A percentile compares a stretch with the other conserved stretches of the same genome.
These are phyloP conservation scores for Cryptococcus sp. DNA, from an alignment of 1,284 basidiomycete species.

Conservation along the genomic window DNA sequence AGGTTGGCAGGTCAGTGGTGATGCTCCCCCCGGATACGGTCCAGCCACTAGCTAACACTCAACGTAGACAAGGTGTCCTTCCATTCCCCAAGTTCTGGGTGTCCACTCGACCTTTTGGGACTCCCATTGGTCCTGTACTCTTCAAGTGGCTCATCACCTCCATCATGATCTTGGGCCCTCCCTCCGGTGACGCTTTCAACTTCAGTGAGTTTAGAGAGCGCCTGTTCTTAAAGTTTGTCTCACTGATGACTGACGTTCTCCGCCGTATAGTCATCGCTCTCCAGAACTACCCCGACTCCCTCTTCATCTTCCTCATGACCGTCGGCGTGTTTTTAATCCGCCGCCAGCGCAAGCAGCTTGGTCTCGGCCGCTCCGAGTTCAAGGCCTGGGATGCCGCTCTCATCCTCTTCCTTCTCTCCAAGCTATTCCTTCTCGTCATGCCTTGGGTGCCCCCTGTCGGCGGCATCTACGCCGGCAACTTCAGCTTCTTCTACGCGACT, in stretches of 20 bases:
- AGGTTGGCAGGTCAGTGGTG: slow-evolving; percentile 35
- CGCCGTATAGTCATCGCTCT: slow-evolving; percentile 37
- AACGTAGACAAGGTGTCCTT: slow-evolving; percentile 38
- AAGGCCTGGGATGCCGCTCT: slow-evolving; percentile 50
- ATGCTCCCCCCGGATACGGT: no score
- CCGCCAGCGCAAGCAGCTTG: slow-evolving; percentile 45
- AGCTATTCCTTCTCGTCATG: slow-evolving; percentile 54
- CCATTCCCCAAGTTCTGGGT: slow-evolving; percentile 44
- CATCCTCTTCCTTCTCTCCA: slow-evolving; percentile 49
- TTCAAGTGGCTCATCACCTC: slow-evolving; percentile 55
- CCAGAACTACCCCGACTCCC: slow-evolving; percentile 50
- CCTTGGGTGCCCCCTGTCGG: slow-evolving; percentile 52
- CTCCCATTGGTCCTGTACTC: slow-evolving; percentile 51
- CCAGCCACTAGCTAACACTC: no score
- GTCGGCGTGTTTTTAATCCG: slow-evolving; percentile 53
- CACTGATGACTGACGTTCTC: slow-evolving; percentile 24
- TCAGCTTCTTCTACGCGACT: slow-evolving; percentile 50
- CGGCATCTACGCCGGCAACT: slow-evolving; percentile 29
- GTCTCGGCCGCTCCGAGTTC: slow-evolving; percentile 49
- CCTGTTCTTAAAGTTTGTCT: background rate
- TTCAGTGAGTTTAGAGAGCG: slow-evolving; percentile 38
- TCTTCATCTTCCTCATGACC: slow-evolving; percentile 52
- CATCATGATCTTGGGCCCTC: slow-evolving; percentile 58
- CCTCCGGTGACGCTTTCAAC: slow-evolving; percentile 58
- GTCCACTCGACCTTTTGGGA: slow-evolving; percentile 39